These are phyloP conservation scores for Barnettozyma sucrosica DNA, from an alignment of 805 yeast species.

Conservation along the genomic window DNA sequence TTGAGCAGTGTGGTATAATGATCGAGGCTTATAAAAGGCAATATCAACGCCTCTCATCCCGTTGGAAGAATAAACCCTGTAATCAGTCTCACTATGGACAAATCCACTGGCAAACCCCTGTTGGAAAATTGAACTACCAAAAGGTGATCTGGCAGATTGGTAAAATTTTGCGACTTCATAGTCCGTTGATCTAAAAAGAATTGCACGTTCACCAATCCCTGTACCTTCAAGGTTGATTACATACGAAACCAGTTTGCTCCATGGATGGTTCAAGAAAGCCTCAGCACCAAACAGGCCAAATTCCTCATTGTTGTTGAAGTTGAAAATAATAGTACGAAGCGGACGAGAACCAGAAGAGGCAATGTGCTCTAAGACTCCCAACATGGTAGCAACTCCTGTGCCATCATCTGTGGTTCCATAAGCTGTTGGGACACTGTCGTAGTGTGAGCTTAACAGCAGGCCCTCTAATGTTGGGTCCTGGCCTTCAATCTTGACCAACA, in stretches of 20 bases:
- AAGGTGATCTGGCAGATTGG: constrained; percentile 55
- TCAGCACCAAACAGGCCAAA: constrained; percentile 81
- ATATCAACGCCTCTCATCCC: constrained; percentile 85
- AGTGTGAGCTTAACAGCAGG: constrained; percentile 76
- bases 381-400: constrained; percentile 74
- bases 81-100: constrained; percentile 81
- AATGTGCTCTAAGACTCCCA: constrained; percentile 58
- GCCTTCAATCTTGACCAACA: constrained; percentile 74
- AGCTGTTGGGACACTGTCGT: constrained; percentile 82
- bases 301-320: constrained; percentile 88
- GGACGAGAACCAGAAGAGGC: constrained; percentile 43
- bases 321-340: constrained; percentile 65
- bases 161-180: constrained; percentile 58
- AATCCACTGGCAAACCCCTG: constrained; percentile 74
- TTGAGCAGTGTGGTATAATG: constrained; percentile 71
- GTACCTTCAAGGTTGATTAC: constrained; percentile 88
- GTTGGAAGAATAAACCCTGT: constrained; percentile 55
- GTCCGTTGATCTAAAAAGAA: constrained; percentile 80
- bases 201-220: constrained; percentile 76
- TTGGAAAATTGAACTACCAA: constrained; percentile 75
- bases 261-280: constrained; percentile 65
- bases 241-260: constrained; percentile 55
- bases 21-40: constrained; percentile 83
- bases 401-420: constrained; percentile 93
- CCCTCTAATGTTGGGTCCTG: constrained; percentile 53